Conservation (phyloP, 306 rosid genomes). For the Medicago truncatula region MtrunA17r5.0-ANR NC_053046.1:42568501-42569000, state of each 20-base stretch:
- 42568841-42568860: slow-evolving; percentile 67
- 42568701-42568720: slow-evolving; percentile 36
- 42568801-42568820: slow-evolving; percentile 61
- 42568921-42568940: slow-evolving; percentile 40
- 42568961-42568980: background rate
- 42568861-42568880: slow-evolving; percentile 63
- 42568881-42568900: slow-evolving; percentile 55
- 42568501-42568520: slow-evolving; percentile 54
- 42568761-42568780: slow-evolving; percentile 59
- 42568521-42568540: slow-evolving; percentile 55
- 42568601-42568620: slow-evolving; percentile 57
- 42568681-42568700: slow-evolving; percentile 42
- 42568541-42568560: slow-evolving; percentile 55
- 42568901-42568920: slow-evolving; percentile 69
- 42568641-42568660: slow-evolving; percentile 40
- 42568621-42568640: slow-evolving; percentile 44
- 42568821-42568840: slow-evolving; percentile 69
- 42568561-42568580: slow-evolving; percentile 45
- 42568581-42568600: slow-evolving; percentile 33
- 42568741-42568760: slow-evolving; percentile 55
- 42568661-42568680: slow-evolving; percentile 46
- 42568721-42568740: slow-evolving; percentile 50
- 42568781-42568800: slow-evolving; percentile 63
- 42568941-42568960: slow-evolving; percentile 12
- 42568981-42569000: background rate